A percentile compares a stretch with the other conserved stretches of the same genome.
phyloP scores from a whole-genome alignment of 768 basidiomycete genomes.

The Termitomyces sp. region DNA sequence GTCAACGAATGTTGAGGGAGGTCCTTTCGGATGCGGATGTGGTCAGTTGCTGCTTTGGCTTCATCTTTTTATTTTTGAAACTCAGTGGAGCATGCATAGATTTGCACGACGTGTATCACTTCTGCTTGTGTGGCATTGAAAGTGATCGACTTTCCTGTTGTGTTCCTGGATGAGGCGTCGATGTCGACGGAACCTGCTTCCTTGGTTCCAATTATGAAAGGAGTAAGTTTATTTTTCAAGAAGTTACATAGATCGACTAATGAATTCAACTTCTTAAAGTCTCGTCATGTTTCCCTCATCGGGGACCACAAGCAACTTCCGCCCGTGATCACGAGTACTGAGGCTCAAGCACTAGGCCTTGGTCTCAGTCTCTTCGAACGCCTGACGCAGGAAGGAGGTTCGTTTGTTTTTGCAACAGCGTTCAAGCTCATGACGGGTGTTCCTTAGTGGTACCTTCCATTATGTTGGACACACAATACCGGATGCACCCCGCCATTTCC shows the following conservation, averaged over 20 bases:
- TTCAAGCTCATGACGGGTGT: background rate
- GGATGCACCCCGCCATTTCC: conserved; percentile 92
- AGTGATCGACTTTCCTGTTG: conserved; percentile 83
- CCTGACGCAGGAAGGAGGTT: conserved; percentile 79
- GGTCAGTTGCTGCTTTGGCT: conserved; percentile 35
- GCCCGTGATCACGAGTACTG: conserved; percentile 74
- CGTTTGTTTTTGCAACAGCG: background rate
- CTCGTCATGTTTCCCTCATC: conserved; percentile 78
- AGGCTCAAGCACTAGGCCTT: conserved; percentile 69
- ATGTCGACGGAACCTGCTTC: conserved; percentile 96
- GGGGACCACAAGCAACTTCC: conserved; percentile 98
- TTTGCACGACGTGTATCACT: conserved; percentile 86
- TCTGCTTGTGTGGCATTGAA: conserved; percentile 61
- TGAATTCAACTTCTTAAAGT: conserved; percentile 35
- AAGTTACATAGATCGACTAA: background rate
- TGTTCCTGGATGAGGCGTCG: conserved; percentile 92
- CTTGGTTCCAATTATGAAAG: conserved; percentile 90
- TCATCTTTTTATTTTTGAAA: background rate
- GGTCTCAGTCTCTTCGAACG: conserved; percentile 85
- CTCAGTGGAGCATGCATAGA: conserved; percentile 29
- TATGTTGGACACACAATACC: conserved; percentile 93
- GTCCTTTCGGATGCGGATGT: conserved; percentile 66
- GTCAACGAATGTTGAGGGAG: conserved; percentile 60
- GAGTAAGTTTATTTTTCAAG: conserved; percentile 38
- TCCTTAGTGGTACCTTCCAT: conserved; percentile 72